Evolutionary conservation across 2,329 filamentous ascomycete genomes (phyloP), one percentile per base, ranked within the genome.

Genomic region (Sporothrix schenckii): DNA sequence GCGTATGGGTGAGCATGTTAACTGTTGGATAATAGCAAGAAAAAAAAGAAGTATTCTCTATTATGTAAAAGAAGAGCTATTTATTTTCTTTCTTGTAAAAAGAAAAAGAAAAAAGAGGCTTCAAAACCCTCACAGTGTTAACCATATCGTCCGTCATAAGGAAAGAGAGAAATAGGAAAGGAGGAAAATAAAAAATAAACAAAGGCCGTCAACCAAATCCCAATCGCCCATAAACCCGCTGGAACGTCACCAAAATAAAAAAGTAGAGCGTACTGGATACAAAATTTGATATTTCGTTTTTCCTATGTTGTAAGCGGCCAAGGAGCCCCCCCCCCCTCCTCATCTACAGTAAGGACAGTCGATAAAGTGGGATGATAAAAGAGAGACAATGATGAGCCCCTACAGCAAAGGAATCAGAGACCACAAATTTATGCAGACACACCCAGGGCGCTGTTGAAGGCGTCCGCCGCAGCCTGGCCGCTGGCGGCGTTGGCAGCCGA

Each of bases 391-490:
- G 41, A n/a, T 7, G 41, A 41, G 54, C 6, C 54, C 54, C 27
- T 41, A 58, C 54, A 58, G 21, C 14, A 21, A 11, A 58, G 21
- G 14, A 21, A 9, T n/a, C 19, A 13, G 41, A 13, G 14, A 44
- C 11, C 11, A 44, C 41, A 44, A 16, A 47, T 53, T 52, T 67
- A 72, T 24, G 66, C 71, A 66, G 73, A 79, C 47, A 78, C 79
- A 34, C 80, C 80, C 30, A 81, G 75, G n/a, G 78, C 79, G 16
- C 76, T 75, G 76, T 81, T 81, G 70, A 81, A 81, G 10, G 79
- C 79, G 72, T 80, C 77, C 11, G 79, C 80, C 6, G 80, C 79
- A 39, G 77, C 79, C 77, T 80, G 79, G 58, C 78, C 79, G 7
- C 72, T 72, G 16, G 75, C 73, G 34, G 75, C 76, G 69, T 74